A percentile compares a stretch with the other conserved stretches of the same genome.
phyloP scores from a whole-genome alignment of 352 stramenopile genomes.

The Pythium dissotocum region DNA sequence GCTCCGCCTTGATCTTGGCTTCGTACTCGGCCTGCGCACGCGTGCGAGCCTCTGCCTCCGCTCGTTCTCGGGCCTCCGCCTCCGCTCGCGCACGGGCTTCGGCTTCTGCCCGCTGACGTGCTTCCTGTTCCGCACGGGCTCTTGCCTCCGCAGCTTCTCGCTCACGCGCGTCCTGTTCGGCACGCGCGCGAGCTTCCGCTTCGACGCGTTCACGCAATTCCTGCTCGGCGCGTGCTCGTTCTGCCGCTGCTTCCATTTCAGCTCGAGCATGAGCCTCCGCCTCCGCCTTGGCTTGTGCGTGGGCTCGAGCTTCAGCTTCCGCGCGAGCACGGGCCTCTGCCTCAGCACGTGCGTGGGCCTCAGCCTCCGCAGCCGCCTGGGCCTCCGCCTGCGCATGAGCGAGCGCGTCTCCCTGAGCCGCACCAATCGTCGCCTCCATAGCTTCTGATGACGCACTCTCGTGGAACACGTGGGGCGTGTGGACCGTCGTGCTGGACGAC shows the following conservation, averaged over 20 bases:
- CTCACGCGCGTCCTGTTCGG: slow-evolving; percentile 28
- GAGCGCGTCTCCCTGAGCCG: slow-evolving; percentile 31
- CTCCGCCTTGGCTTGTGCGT: slow-evolving; percentile 23
- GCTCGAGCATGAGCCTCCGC: slow-evolving; percentile 9
- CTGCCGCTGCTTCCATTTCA: slow-evolving; percentile 19
- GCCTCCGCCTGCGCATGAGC: slow-evolving; percentile 36
- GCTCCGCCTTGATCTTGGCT: neutral
- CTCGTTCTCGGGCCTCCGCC: neutral
- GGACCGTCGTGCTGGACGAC: neutral
- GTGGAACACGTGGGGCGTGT: neutral
- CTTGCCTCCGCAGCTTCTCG: slow-evolving; percentile 31
- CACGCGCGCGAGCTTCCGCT: slow-evolving; percentile 21
- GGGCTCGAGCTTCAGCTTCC: slow-evolving; percentile 28
- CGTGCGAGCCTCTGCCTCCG: neutral
- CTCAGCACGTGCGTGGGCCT: slow-evolving; percentile 20
- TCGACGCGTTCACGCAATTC: neutral
- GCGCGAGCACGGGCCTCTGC: slow-evolving; percentile 33
- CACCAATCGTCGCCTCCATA: slow-evolving; percentile 32
- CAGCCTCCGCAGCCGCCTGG: slow-evolving; percentile 25
- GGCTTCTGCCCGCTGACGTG: slow-evolving; percentile 1
- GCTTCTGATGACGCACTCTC: slow-evolving; percentile 23
- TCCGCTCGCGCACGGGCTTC: neutral
- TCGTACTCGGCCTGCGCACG: neutral
- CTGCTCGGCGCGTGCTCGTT: neutral
- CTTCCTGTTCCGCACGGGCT: slow-evolving; percentile 29